Evolutionary conservation across 2,329 filamentous ascomycete species (phyloP).

Genomic region (Colletotrichum agaves): DNA sequence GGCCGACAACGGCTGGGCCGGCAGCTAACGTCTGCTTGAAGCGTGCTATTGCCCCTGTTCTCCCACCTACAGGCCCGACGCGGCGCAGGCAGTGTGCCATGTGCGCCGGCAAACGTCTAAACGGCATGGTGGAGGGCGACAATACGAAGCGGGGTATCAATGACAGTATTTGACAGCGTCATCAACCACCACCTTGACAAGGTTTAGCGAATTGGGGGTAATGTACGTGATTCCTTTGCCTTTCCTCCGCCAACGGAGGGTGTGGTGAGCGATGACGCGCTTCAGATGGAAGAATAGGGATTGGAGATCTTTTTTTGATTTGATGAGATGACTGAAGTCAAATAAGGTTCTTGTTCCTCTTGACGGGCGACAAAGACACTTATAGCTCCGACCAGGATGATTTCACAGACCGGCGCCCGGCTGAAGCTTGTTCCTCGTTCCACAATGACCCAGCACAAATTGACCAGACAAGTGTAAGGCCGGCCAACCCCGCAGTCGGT

Average conservation of each 20-base stretch:
- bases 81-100: constrained; percentile 27
- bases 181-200: constrained; percentile 10
- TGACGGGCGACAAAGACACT: constrained; percentile 32
- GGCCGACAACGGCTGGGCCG: constrained; percentile 22
- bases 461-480: constrained; percentile 7
- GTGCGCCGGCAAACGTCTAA: constrained; percentile 27
- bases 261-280: constrained; percentile 7
- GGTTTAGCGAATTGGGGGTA: constrained; percentile 1
- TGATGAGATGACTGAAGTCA: constrained; percentile 30
- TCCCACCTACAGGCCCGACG: constrained; percentile 13
- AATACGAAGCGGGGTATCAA: constrained; percentile 17
- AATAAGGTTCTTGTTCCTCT: background rate
- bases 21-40: constrained; percentile 19
- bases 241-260: background rate
- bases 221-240: background rate
- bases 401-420: constrained; percentile 27
- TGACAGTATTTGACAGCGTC: constrained; percentile 9
- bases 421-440: constrained; percentile 18
- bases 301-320: background rate
- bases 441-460: background rate
- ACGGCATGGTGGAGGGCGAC: constrained; percentile 25
- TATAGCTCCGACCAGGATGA: constrained; percentile 25
- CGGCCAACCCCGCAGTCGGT: constrained; percentile 31
- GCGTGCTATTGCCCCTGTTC: constrained; percentile 11
- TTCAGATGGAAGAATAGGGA: background rate